Conservation (phyloP, 2,329 filamentous ascomycete genomes). For the Gnomoniopsis sp. region DNA sequence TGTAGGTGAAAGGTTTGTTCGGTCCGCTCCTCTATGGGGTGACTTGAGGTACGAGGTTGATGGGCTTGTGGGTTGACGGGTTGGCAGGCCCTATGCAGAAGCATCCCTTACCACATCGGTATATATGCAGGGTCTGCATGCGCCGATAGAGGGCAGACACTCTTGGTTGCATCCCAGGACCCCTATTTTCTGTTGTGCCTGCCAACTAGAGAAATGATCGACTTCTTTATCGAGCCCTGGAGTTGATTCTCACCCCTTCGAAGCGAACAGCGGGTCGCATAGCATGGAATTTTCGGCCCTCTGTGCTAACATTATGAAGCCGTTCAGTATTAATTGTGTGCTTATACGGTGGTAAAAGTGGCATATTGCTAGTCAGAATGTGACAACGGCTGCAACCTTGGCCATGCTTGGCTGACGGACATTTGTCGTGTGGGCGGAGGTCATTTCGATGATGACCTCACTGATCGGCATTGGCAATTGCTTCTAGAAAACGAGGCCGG, state of each 20-base stretch:
- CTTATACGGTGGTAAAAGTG: neutral
- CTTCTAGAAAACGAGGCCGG: slow-evolving; percentile 1
- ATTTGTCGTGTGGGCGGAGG: neutral
- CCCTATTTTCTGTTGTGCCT: neutral
- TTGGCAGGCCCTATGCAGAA: neutral
- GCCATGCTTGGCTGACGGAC: neutral
- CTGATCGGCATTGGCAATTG: neutral
- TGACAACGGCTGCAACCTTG: neutral
- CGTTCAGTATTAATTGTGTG: neutral
- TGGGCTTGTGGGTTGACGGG: too few species aligned
- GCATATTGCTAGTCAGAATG: neutral
- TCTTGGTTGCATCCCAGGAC: slow-evolving; percentile 4
- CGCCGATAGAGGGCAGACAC: neutral
- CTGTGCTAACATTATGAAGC: neutral
- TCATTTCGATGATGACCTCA: neutral
- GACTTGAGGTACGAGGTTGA: slow-evolving; percentile 3
- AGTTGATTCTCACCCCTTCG: neutral
- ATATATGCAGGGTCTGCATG: slow-evolving; percentile 1
- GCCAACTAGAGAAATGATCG: slow-evolving; percentile 12
- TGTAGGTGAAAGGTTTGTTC: neutral
- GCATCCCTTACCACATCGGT: neutral
- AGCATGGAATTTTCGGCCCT: neutral
- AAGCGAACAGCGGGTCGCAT: neutral
- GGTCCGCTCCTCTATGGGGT: neutral
- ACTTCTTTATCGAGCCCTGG: neutral